These are phyloP conservation scores for Naganishia randhawae DNA, from an alignment of 768 basidiomycete species.

Conservation along the genomic window DNA sequence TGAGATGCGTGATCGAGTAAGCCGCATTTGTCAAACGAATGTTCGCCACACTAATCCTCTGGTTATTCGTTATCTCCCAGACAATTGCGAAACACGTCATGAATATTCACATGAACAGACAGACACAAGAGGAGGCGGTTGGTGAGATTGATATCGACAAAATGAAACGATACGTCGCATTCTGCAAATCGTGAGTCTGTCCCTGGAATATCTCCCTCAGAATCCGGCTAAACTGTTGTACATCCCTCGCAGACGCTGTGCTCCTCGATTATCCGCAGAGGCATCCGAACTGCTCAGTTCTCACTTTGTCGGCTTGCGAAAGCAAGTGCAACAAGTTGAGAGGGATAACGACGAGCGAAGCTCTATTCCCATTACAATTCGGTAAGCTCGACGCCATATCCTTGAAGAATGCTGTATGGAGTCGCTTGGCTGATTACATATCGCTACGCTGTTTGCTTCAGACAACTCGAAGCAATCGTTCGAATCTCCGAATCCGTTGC, in stretches of 20 bases:
- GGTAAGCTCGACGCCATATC: constrained; percentile 58
- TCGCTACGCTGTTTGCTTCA: not conserved
- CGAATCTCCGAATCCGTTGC: constrained; percentile 96
- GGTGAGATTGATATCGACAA: constrained; percentile 95
- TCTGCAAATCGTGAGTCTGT: constrained; percentile 76
- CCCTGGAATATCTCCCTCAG: not conserved
- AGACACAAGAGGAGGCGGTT: constrained; percentile 67
- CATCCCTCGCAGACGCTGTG: constrained; percentile 70
- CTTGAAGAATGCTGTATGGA: too few relatives aligned
- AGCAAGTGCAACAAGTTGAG: constrained; percentile 92
- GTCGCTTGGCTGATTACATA: not conserved
- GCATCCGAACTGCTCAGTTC: constrained; percentile 94
- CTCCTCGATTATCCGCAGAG: constrained; percentile 85
- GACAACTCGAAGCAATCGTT: constrained; percentile 96
- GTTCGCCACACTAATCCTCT: not conserved
- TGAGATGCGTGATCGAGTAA: constrained; percentile 80
- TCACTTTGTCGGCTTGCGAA: constrained; percentile 86
- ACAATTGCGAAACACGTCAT: constrained; percentile 96
- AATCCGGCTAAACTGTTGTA: constrained; percentile 4
- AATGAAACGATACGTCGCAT: constrained; percentile 96
- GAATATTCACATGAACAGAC: constrained; percentile 96
- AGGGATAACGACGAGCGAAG: constrained; percentile 94
- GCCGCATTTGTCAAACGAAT: constrained; percentile 34
- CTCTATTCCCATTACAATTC: constrained; percentile 95
- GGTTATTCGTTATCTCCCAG: constrained; percentile 51